Evolutionary conservation across 1,284 basidiomycete genomes (phyloP).

Genomic region (Sanghuangporus baumii): DNA sequence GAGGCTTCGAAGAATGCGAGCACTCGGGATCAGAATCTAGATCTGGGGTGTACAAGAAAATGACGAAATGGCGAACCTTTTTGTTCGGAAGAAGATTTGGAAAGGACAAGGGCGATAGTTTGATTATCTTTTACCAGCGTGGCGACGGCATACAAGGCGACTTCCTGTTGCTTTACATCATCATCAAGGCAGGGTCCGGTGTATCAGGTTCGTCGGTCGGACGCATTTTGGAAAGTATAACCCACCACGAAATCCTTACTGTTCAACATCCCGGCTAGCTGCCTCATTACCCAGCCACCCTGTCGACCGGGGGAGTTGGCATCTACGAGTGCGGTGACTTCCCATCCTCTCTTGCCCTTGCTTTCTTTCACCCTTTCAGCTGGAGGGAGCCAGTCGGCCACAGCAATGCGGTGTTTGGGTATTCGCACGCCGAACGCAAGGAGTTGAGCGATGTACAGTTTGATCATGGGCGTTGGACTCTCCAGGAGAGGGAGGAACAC

Average conservation of each 20-base stretch:
- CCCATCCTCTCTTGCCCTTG: slow-evolving; percentile 66
- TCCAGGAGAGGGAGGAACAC: slow-evolving; percentile 58
- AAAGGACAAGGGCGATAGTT: slow-evolving; percentile 41
- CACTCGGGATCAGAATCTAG: neutral
- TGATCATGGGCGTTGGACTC: slow-evolving; percentile 34
- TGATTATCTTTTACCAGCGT: slow-evolving; percentile 64
- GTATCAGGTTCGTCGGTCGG: neutral
- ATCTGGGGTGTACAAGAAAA: neutral
- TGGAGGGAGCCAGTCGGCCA: slow-evolving; percentile 61
- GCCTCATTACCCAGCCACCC: slow-evolving; percentile 56
- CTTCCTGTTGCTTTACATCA: slow-evolving; percentile 56
- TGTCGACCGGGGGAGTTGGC: slow-evolving; percentile 36
- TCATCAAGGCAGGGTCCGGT: neutral
- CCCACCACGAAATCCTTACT: slow-evolving; percentile 50
- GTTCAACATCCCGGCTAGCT: slow-evolving; percentile 42
- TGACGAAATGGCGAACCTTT: slow-evolving; percentile 26
- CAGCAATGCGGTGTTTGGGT: slow-evolving; percentile 46
- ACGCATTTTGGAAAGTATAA: neutral
- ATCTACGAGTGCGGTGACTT: slow-evolving; percentile 38
- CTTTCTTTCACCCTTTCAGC: slow-evolving; percentile 46
- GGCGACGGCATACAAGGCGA: slow-evolving; percentile 62
- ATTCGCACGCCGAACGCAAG: slow-evolving; percentile 47
- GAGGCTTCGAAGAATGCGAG: slow-evolving; percentile 21
- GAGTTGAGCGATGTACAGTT: slow-evolving; percentile 50
- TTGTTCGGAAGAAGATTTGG: slow-evolving; percentile 34